A percentile compares a stretch with the other conserved stretches of the same genome.
Conservation (phyloP, 2,329 filamentous ascomycete species). For the Aureobasidium pullulans region DNA sequence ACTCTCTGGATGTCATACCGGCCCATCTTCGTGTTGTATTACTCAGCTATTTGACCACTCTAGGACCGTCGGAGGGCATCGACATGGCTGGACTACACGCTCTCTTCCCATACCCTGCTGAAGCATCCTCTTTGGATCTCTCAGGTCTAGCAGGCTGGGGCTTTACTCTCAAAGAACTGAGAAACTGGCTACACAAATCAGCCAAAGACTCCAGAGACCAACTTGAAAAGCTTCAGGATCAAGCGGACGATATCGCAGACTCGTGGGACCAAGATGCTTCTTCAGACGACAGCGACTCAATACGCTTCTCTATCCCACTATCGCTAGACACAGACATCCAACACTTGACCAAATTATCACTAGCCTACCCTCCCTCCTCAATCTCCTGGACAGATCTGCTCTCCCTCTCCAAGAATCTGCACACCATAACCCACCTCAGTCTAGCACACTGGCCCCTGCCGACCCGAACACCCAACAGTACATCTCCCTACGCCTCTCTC, state of each 20-base stretch:
- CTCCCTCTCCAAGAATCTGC: slow-evolving; percentile 43
- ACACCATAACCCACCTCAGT: slow-evolving; percentile 55
- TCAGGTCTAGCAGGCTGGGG: slow-evolving; percentile 40
- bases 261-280: slow-evolving; percentile 40
- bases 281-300: slow-evolving; percentile 19
- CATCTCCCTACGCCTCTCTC: slow-evolving; percentile 44
- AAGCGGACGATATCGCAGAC: slow-evolving; percentile 22
- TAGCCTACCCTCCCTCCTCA: slow-evolving; percentile 44
- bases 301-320: slow-evolving; percentile 18
- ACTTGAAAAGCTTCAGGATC: neutral
- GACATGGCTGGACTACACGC: slow-evolving; percentile 41
- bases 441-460: slow-evolving; percentile 56
- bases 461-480: slow-evolving; percentile 49
- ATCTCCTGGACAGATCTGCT: slow-evolving; percentile 52
- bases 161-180: slow-evolving; percentile 43
- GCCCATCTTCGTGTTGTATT: slow-evolving; percentile 44
- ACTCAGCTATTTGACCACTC: slow-evolving; percentile 49
- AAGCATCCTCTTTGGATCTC: slow-evolving; percentile 46
- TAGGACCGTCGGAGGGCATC: slow-evolving; percentile 37
- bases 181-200: slow-evolving; percentile 32
- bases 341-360: slow-evolving; percentile 50
- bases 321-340: slow-evolving; percentile 34
- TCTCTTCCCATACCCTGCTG: slow-evolving; percentile 42
- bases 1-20: slow-evolving; percentile 47
- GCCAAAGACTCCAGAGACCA: neutral